A percentile compares a stretch with the other conserved stretches of the same genome.
Conservation (phyloP, 2,329 filamentous ascomycete genomes). For the Colletotrichum sojae region DNA sequence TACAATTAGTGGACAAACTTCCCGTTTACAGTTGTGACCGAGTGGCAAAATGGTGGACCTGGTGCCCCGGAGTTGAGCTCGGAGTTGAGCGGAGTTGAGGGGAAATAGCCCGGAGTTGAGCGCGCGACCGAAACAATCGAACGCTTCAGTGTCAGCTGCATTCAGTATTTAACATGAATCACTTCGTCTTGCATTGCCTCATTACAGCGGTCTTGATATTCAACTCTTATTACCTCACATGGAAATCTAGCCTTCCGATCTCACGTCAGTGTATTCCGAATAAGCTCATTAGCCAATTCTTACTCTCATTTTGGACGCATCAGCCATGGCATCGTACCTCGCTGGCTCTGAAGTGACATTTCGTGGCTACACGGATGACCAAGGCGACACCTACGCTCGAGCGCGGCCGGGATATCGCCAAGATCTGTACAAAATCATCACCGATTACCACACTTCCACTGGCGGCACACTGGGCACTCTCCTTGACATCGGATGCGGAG, state of each 20-base stretch:
- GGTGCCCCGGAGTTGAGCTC: background rate
- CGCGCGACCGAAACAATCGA: background rate
- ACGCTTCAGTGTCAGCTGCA: background rate
- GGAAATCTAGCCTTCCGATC: background rate
- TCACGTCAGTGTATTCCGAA: background rate
- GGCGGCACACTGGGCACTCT: conserved; percentile 59
- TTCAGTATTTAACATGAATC: background rate
- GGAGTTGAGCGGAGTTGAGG: background rate
- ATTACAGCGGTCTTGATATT: background rate
- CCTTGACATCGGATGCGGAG: conserved; percentile 71
- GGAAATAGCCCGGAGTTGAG: background rate
- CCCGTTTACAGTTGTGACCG: too few relatives aligned
- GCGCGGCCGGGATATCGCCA: conserved; percentile 59
- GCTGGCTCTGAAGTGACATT: conserved; percentile 54
- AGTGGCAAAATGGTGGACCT: too few relatives aligned
- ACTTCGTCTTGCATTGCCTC: background rate
- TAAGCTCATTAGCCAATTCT: background rate
- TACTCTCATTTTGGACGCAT: background rate
- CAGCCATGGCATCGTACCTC: background rate
- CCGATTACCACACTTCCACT: conserved; percentile 61
- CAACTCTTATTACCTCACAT: background rate
- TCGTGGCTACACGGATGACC: conserved; percentile 56
- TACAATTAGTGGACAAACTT: too few relatives aligned
- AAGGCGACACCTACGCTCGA: conserved; percentile 60
- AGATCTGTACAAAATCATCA: conserved; percentile 60